Conservation (phyloP, 208 protist genomes). For the Trypanosoma congolense region DNA sequence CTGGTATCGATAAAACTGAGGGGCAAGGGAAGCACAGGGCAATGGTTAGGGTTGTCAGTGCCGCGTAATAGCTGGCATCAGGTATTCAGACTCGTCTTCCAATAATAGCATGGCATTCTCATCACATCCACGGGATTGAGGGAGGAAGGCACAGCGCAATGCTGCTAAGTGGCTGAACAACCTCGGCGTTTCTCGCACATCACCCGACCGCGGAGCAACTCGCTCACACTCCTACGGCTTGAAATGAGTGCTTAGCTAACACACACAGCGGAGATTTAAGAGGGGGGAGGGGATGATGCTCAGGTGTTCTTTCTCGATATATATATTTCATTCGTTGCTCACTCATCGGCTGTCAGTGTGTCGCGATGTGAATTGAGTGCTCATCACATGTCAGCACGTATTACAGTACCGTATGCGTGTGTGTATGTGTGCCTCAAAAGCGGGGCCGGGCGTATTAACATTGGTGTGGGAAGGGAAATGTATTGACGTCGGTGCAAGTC, state of each 20-base stretch:
- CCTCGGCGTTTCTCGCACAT: conserved; percentile 29
- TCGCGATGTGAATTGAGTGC: conserved; percentile 27
- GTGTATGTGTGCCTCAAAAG: not conserved
- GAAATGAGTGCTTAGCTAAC: conserved; percentile 26
- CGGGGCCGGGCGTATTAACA: too few relatives aligned
- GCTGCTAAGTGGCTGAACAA: too few relatives aligned
- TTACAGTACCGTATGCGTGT: not conserved
- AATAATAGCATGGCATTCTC: conserved; percentile 23
- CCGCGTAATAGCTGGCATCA: conserved; percentile 20
- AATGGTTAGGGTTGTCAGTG: conserved; percentile 17
- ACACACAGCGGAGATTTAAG: not conserved
- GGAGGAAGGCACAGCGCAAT: not conserved
- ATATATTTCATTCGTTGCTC: conserved; percentile 23
- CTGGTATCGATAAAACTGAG: too few relatives aligned
- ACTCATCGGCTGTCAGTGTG: conserved; percentile 22
- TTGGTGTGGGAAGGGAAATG: not conserved
- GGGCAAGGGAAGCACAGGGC: not conserved
- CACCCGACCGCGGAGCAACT: conserved; percentile 25
- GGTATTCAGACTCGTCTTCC: conserved; percentile 31
- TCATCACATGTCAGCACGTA: conserved; percentile 8
- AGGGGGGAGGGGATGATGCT: too few relatives aligned
- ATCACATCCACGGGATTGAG: not conserved
- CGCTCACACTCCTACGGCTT: conserved; percentile 17
- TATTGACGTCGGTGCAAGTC: conserved; percentile 2
- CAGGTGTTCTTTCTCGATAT: conserved; percentile 30